These are phyloP conservation scores for Teratosphaeriaceae sp. DNA, from an alignment of 2,329 filamentous ascomycete species.

Conservation along the genomic window DNA sequence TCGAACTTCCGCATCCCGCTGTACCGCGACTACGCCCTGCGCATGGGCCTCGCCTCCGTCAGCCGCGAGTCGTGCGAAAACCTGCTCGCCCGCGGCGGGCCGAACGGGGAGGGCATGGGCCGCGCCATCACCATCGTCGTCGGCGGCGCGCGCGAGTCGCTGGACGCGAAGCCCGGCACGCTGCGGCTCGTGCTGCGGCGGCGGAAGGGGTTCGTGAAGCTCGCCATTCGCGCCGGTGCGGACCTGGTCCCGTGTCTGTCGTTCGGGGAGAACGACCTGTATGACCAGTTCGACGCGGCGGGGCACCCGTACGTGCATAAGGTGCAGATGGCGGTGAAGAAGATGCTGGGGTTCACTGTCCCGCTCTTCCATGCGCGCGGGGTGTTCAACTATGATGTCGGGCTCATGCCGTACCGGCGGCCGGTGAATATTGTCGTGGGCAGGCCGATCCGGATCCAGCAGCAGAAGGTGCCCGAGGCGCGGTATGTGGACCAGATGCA, in stretches of 20 bases:
- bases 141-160: constrained; percentile 84
- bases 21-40: constrained; percentile 89
- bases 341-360: constrained; percentile 83
- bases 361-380: constrained; percentile 81
- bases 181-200: constrained; percentile 73
- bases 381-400: constrained; percentile 96
- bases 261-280: constrained; percentile 94
- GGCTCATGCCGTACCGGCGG: constrained; percentile 85
- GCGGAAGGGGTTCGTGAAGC: constrained; percentile 88
- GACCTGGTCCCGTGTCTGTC: constrained; percentile 87
- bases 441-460: constrained; percentile 65
- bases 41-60: constrained; percentile 81
- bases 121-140: constrained; percentile 95
- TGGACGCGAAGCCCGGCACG: constrained; percentile 75
- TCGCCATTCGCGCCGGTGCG: constrained; percentile 85
- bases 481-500: constrained; percentile 77
- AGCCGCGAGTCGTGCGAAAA: constrained; percentile 90
- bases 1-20: constrained; percentile 92
- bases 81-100: constrained; percentile 70
- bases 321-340: constrained; percentile 77
- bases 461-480: constrained; percentile 58
- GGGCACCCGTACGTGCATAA: constrained; percentile 73
- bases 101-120: constrained; percentile 75
- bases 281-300: constrained; percentile 76
- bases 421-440: constrained; percentile 88